Conservation (phyloP, 2,329 filamentous ascomycete genomes). For the Neonectria punicea region DNA sequence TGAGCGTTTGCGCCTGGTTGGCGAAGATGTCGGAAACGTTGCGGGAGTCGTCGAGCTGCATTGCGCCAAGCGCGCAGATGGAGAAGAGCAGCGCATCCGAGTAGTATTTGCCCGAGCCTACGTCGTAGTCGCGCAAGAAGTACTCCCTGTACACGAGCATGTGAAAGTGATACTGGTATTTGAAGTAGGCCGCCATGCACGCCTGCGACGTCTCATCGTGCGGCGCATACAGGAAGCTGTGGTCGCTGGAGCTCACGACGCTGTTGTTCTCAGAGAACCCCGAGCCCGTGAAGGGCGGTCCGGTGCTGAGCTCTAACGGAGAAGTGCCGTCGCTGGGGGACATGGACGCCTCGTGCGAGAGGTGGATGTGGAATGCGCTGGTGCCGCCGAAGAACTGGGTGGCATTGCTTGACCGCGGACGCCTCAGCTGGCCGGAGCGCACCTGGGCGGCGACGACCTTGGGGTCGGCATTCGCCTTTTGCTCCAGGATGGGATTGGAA, state of each 20-base stretch:
- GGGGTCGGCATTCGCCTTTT: conserved; percentile 42
- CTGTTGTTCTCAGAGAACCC: conserved; percentile 23
- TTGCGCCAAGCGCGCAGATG: conserved; percentile 60
- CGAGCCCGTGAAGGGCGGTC: conserved; percentile 20
- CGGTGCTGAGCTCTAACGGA: conserved; percentile 27
- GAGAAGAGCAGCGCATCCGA: conserved; percentile 60
- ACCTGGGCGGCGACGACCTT: conserved; percentile 47
- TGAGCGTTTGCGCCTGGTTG: conserved; percentile 56
- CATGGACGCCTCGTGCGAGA: conserved; percentile 43
- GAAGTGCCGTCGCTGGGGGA: conserved; percentile 25
- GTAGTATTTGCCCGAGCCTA: conserved; percentile 58
- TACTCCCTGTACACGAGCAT: conserved; percentile 63
- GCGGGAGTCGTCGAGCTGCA: conserved; percentile 55
- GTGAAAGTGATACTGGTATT: conserved; percentile 59
- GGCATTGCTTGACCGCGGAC: conserved; percentile 52
- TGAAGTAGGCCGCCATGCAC: conserved; percentile 61
- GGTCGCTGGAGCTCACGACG: conserved; percentile 33
- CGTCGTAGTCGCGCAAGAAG: conserved; percentile 61
- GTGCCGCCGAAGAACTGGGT: conserved; percentile 61
- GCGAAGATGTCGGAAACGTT: conserved; percentile 56
- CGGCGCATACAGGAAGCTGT: conserved; percentile 52
- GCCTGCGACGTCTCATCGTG: conserved; percentile 56
- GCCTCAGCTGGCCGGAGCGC: conserved; percentile 50
- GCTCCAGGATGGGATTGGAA: conserved; percentile 29
- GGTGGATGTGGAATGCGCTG: conserved; percentile 56